Evolutionary conservation across 768 basidiomycete genomes (phyloP), one percentile per base, ranked within the genome.

Genomic region (Albatrellus ellisii): DNA sequence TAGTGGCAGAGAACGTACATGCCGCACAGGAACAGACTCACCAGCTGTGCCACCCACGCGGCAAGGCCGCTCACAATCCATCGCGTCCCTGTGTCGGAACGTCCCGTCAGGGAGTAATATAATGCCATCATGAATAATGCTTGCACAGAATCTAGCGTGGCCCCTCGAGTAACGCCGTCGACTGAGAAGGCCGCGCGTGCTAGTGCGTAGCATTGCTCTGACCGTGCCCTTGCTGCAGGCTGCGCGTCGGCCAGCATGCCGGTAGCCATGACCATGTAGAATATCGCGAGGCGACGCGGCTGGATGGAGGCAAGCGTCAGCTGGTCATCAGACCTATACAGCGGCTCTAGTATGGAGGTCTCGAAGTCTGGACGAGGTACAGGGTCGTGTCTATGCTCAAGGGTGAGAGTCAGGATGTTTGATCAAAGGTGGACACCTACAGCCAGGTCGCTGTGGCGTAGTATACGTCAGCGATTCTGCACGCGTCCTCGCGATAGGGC

Each of bases 251-350:
- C 69, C 4, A 70, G 52, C 14, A 60, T 51, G 6, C 73, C 75
- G 26, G 64, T 62, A 4, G 69, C 66, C 4, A 77, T 52, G 26
- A 73, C 42, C 43, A 68, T 63, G 53, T 74, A 75, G 54, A 77
- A 68, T 15, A 73, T 62, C 14, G 73, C 61, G 26, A 77, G 61
- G 25, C 61, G 56, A 42, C 75, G 69, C 1, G 70, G 60, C 39
- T 72, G 67, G 17, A 70, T 20, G 12, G 36, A 37, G 29, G 66
- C 57, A 15, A 67, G 46, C 35, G 52, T 58, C 7, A 56, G 51
- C 29, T 53, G 29, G 12, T 34, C 53, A 12, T 56, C 58, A 14
- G 58, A 50, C 17, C 51, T 41, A 45, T 72, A 74, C n/a, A 75
- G 61, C 11, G 61, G 62, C 14, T 62, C 54, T 25, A 72, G 32